Base-by-base conservation (phyloP, 805 yeast genomes). In the Kodamaea lidongshanica region DNA sequence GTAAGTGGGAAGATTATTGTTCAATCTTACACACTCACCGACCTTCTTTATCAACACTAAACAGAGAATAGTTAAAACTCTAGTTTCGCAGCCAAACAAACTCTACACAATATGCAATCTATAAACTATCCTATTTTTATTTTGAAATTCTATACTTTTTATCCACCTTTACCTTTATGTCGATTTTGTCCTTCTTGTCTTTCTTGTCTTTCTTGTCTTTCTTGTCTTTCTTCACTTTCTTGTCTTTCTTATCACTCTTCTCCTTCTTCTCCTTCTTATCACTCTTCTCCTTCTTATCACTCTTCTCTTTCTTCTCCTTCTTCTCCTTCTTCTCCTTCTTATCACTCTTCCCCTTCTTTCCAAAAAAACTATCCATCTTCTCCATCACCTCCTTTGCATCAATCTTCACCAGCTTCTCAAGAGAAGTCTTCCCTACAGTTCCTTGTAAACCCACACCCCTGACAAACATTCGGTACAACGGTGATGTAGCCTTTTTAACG, bases 371-470 rank as follows among this genome's bases (percentile, higher is more conserved):
- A 12, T 32, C 34, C 12, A 35, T 35, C 23, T 34, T 37, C 11
- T 27, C 33, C 9, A 37, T 11, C 5, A 37, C 42, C 27, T 38
- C 33, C 12, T 27, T 28, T 3, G 47, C 47, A 45, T 42, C 55
- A 35, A 44, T 41, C 46, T 37, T 26, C 7, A 30, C 25, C 23
- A 31, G 35, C 27, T 33, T 41, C 19, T 23, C 35, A 13, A 28
- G 41, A 30, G 39, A 51, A 16, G 53, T 49, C 35, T 54, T 51
- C 1, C 72, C 78, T 4, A 74, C 72, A 0, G 95, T 82, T 1
- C 96, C 97, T 23, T 72, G 69, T 34, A 89, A 56, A 1, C 92
- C 81, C 42, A 82, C 89, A 0, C 97, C 98, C 42, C 73, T 70
- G 1, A 87, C 94, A 63, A 89, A 89, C 84, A 80, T 77, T 37